Percentiles rank a stretch among this genome's conserved stretches.
These are phyloP conservation scores for Neospermospora avenae DNA, from an alignment of 2,329 filamentous ascomycete species.

Conservation along the genomic window DNA sequence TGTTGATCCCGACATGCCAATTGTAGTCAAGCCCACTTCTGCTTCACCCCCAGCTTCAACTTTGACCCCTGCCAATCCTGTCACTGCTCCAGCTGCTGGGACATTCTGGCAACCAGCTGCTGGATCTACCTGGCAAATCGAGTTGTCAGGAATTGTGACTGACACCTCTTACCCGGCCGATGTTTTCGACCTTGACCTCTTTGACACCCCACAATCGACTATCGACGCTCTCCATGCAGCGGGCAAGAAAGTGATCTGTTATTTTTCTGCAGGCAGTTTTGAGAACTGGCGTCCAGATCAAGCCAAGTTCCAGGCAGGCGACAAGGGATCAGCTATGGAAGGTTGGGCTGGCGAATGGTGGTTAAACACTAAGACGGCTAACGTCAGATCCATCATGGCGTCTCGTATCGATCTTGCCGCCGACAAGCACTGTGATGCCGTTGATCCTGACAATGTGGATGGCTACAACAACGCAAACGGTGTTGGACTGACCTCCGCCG, in stretches of 20 bases:
- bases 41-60: neutral
- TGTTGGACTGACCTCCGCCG: conserved; percentile 52
- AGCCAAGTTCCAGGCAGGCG: conserved; percentile 48
- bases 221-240: conserved; percentile 47
- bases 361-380: conserved; percentile 55
- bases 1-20: neutral
- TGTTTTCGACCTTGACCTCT: conserved; percentile 39
- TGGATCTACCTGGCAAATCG: conserved; percentile 20
- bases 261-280: conserved; percentile 70
- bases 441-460: conserved; percentile 71
- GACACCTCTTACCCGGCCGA: conserved; percentile 8
- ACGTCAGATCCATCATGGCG: conserved; percentile 63
- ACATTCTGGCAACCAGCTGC: conserved; percentile 16
- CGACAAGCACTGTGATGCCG: conserved; percentile 62
- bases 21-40: neutral
- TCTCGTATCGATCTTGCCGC: conserved; percentile 55
- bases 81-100: conserved; percentile 1
- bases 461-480: conserved; percentile 64
- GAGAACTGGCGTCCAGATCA: conserved; percentile 60
- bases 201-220: conserved; percentile 45
- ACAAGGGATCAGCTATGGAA: conserved; percentile 56
- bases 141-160: conserved; percentile 8
- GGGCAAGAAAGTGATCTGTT: conserved; percentile 66
- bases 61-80: neutral
- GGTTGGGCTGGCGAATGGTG: conserved; percentile 68